These are phyloP conservation scores for Elymus sibiricus DNA, from an alignment of 176 grass and related monocot species.

Conservation along the genomic window DNA sequence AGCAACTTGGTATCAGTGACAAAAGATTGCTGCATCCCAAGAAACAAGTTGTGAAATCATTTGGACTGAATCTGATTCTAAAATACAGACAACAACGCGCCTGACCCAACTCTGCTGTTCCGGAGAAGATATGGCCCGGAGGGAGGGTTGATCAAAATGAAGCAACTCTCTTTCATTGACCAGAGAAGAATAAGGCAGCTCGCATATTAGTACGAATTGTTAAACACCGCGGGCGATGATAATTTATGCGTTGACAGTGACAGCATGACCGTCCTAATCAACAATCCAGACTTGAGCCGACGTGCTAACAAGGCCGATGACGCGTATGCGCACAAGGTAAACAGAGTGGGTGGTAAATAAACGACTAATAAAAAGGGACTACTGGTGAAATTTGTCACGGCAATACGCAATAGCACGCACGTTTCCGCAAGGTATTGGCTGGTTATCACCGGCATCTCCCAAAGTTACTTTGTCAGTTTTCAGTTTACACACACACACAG, in stretches of 20 bases:
- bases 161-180: constrained; percentile 17
- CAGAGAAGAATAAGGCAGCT: constrained; percentile 26
- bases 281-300: not conserved
- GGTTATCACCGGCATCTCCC: not conserved
- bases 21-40: not conserved
- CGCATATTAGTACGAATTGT: not conserved
- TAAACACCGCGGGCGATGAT: not conserved
- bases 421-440: constrained; percentile 2
- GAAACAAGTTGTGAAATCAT: constrained; percentile 26
- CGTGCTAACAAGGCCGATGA: not conserved
- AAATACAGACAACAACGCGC: not conserved
- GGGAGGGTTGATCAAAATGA: not conserved
- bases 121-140: not conserved
- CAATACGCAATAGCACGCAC: not conserved
- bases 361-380: not conserved
- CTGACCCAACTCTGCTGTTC: constrained; percentile 4
- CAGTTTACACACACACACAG: not conserved
- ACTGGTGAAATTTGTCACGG: not conserved
- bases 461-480: not conserved
- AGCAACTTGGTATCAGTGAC: constrained; percentile 17
- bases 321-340: not conserved
- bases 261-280: not conserved
- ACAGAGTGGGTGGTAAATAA: not conserved
- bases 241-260: not conserved
- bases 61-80: not conserved